phyloP scores from a whole-genome alignment of 2,329 filamentous ascomycete species.

The Xylaria sp. region DNA sequence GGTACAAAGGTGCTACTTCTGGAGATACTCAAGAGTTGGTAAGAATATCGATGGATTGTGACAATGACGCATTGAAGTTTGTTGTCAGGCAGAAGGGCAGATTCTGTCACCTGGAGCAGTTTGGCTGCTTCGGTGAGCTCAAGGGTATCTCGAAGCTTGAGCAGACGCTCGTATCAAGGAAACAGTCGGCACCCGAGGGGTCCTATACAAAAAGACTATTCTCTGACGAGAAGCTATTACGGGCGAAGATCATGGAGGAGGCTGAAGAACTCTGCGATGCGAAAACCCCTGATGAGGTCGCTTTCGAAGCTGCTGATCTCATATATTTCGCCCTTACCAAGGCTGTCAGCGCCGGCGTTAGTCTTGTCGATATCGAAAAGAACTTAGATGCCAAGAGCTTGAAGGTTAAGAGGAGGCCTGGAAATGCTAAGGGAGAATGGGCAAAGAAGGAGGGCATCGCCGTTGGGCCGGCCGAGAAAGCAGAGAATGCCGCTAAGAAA shows the following conservation, averaged over 20 bases:
- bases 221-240: constrained; percentile 86
- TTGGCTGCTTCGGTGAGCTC: constrained; percentile 90
- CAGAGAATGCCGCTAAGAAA: constrained; percentile 51
- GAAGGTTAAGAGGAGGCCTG: constrained; percentile 92
- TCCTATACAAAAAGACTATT: constrained; percentile 96
- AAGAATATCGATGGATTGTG: constrained; percentile 87
- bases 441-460: constrained; percentile 81
- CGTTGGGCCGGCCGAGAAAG: constrained; percentile 48
- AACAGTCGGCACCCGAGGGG: constrained; percentile 81
- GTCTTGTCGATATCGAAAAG: constrained; percentile 86
- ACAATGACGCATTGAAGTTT: constrained; percentile 91
- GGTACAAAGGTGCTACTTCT: constrained; percentile 96
- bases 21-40: constrained; percentile 93
- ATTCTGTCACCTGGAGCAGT: constrained; percentile 94
- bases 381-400: constrained; percentile 94
- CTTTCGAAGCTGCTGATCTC: constrained; percentile 93
- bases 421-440: constrained; percentile 95
- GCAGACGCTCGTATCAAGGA: constrained; percentile 84
- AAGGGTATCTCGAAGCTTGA: constrained; percentile 84
- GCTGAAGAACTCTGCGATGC: constrained; percentile 94
- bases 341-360: constrained; percentile 85
- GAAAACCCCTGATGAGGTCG: constrained; percentile 81
- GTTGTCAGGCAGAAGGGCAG: constrained; percentile 88
- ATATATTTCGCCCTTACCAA: constrained; percentile 96
- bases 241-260: constrained; percentile 98